phyloP scores from a whole-genome alignment of 2,329 filamentous ascomycete species.

The Fusarium graminum region DNA sequence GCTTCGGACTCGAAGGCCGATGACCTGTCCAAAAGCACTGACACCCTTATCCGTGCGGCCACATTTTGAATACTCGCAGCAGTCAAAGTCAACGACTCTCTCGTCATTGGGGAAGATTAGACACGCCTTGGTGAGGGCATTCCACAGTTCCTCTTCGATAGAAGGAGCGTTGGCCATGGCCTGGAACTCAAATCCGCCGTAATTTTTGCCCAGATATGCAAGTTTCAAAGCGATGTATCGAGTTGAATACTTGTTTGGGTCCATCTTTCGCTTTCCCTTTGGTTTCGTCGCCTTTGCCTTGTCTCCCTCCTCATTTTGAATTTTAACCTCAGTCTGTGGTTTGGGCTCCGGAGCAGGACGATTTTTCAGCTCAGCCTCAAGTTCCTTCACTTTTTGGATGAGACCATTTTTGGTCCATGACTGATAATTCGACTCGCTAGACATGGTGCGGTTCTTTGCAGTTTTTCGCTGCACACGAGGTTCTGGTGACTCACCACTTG shows the following conservation, averaged over 20 bases:
- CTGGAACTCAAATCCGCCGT: conserved; percentile 94
- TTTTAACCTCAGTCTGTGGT: conserved; percentile 7
- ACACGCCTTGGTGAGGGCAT: conserved; percentile 83
- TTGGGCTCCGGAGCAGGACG: conserved; percentile 52
- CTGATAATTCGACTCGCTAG: conserved; percentile 64
- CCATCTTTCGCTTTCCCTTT: conserved; percentile 70
- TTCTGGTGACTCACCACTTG: conserved; percentile 44
- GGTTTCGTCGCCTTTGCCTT: conserved; percentile 48
- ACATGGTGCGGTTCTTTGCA: conserved; percentile 49
- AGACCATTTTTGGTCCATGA: conserved; percentile 77
- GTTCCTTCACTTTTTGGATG: conserved; percentile 73
- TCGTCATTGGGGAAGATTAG: conserved; percentile 80
- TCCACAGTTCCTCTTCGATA: conserved; percentile 94
- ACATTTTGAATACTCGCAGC: conserved; percentile 93
- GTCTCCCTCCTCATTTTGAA: conserved; percentile 12
- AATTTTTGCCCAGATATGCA: conserved; percentile 90
- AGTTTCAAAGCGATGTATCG: conserved; percentile 92
- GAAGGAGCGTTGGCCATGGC: conserved; percentile 78
- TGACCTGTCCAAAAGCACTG: conserved; percentile 96
- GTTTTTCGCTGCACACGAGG: conserved; percentile 28
- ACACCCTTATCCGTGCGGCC: conserved; percentile 93
- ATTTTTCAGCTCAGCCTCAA: conserved; percentile 75
- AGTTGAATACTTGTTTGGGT: conserved; percentile 84
- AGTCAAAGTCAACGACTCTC: conserved; percentile 79
- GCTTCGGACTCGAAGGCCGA: conserved; percentile 85